These are phyloP conservation scores for Chenopodium suecicum DNA, from an alignment of 148 eudicot genomes.

Conservation along the genomic window DNA sequence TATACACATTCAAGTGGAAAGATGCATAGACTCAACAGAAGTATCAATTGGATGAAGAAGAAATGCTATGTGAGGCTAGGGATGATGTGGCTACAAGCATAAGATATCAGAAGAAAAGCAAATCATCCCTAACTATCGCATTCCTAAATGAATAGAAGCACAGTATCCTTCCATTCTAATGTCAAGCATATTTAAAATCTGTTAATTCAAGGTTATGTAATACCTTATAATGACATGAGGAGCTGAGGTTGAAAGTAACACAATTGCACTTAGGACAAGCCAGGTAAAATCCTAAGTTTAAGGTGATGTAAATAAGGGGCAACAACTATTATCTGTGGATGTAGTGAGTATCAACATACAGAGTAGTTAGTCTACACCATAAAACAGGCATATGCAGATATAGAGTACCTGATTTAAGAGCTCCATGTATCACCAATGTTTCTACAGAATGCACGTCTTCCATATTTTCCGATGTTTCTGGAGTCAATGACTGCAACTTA, in stretches of 20 bases:
- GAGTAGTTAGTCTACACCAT: not conserved
- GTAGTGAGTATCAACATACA: not conserved
- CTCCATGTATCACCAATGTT: slow-evolving; percentile 66
- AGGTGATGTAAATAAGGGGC: not conserved
- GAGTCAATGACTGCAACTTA: slow-evolving; percentile 64
- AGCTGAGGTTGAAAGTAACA: not conserved
- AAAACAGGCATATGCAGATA: not conserved
- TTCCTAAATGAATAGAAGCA: not conserved
- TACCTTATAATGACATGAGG: too few relatives aligned
- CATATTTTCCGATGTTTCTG: slow-evolving; percentile 61
- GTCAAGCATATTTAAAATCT: too few relatives aligned
- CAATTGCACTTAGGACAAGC: not conserved
- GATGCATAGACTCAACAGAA: not conserved
- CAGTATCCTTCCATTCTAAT: not conserved
- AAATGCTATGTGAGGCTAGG: not conserved
- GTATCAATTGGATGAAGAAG: not conserved
- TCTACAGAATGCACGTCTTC: slow-evolving; percentile 76
- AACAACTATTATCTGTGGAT: not conserved
- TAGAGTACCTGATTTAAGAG: slow-evolving; percentile 52
- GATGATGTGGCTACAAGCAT: not conserved
- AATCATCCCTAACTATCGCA: not conserved
- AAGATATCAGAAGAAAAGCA: not conserved
- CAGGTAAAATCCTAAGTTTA: not conserved
- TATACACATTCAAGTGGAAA: not conserved
- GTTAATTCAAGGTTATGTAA: too few relatives aligned